Conservation (phyloP, 108 stramenopile genomes). For the Poteriospumella lacustris region DNA sequence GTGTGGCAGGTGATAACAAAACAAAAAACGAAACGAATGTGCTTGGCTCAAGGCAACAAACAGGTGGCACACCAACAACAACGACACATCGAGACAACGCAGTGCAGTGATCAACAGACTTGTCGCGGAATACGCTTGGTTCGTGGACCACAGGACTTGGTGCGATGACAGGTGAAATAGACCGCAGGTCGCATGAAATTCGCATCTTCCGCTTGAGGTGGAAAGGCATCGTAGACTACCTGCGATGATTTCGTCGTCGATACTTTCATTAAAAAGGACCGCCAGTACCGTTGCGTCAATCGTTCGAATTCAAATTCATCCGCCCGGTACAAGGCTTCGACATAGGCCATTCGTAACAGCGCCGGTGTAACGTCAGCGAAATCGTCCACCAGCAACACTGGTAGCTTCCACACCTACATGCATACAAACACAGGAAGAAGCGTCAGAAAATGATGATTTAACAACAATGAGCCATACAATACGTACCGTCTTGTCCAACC, state of each 20-base stretch:
- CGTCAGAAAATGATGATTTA: neutral
- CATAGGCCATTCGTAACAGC: constrained; percentile 15
- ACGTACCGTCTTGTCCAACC: constrained; percentile 13
- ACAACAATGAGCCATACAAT: too few relatives aligned
- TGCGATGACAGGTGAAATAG: neutral
- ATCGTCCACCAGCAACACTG: constrained; percentile 20
- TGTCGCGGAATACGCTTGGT: constrained; percentile 4
- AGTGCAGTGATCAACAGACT: too few relatives aligned
- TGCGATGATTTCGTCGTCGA: neutral
- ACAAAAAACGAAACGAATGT: too few relatives aligned
- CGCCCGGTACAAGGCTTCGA: constrained; percentile 23
- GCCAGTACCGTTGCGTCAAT: constrained; percentile 5
- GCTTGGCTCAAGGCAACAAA: too few relatives aligned
- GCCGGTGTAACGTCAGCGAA: neutral
- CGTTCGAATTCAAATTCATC: constrained; percentile 15
- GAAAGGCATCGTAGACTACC: neutral
- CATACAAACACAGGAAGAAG: neutral
- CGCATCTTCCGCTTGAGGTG: neutral
- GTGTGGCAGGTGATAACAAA: too few relatives aligned
- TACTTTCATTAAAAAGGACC: neutral
- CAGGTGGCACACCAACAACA: too few relatives aligned
- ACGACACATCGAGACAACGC: too few relatives aligned
- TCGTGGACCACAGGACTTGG: neutral
- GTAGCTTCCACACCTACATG: constrained; percentile 14
- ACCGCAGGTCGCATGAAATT: neutral